phyloP scores from a whole-genome alignment of 495 filamentous ascomycete genomes.

The Talaromyces adpressus region DNA sequence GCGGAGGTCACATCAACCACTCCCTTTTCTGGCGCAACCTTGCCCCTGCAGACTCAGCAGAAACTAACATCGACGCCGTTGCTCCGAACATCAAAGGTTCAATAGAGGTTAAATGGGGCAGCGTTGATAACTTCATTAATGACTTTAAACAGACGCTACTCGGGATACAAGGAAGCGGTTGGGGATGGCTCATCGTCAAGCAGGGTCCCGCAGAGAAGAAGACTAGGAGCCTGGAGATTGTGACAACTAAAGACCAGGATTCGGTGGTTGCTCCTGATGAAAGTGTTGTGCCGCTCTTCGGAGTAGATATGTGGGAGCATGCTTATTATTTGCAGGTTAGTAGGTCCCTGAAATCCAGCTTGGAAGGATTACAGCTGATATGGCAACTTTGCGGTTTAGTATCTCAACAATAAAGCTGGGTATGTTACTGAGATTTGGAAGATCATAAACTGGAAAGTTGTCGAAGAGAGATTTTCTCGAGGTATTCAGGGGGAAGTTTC shows the following conservation, averaged over 20 bases:
- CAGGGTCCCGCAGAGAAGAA: slow-evolving; percentile 22
- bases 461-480: slow-evolving; percentile 64
- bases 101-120: slow-evolving; percentile 67
- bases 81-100: slow-evolving; percentile 46
- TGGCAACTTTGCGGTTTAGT: slow-evolving; percentile 53
- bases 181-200: slow-evolving; percentile 75
- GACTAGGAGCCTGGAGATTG: slow-evolving; percentile 61
- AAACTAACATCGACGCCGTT: slow-evolving; percentile 58
- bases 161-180: slow-evolving; percentile 86
- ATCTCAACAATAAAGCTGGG: slow-evolving; percentile 92
- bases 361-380: slow-evolving; percentile 14
- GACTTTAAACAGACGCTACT: slow-evolving; percentile 66
- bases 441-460: slow-evolving; percentile 91
- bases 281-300: slow-evolving; percentile 58
- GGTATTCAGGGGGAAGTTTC: slow-evolving; percentile 14
- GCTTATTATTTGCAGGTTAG: slow-evolving; percentile 55
- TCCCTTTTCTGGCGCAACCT: slow-evolving; percentile 90
- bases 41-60: slow-evolving; percentile 53
- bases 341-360: slow-evolving; percentile 14
- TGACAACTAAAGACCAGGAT: slow-evolving; percentile 82
- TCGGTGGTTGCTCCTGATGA: slow-evolving; percentile 65
- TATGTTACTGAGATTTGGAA: slow-evolving; percentile 95
- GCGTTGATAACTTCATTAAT: slow-evolving; percentile 57
- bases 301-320: slow-evolving; percentile 98
- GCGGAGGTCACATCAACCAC: slow-evolving; percentile 90